Conservation (phyloP, 2,329 filamentous ascomycete species). For the Lojkania enalia region DNA sequence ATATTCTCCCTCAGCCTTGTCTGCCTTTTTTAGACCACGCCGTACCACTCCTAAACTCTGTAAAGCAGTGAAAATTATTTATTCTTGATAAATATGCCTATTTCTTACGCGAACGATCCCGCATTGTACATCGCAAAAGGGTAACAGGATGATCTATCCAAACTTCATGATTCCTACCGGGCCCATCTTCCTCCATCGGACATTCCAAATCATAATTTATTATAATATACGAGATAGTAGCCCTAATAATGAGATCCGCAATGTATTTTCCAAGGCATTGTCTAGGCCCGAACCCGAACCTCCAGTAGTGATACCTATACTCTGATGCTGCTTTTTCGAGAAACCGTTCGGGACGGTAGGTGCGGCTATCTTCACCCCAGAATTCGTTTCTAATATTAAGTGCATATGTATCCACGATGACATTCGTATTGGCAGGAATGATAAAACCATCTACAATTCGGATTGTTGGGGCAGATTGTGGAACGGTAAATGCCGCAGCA, state of each 20-base stretch:
- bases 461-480: slow-evolving; percentile 45
- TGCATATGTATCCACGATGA: slow-evolving; percentile 50
- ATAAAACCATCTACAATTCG: slow-evolving; percentile 23
- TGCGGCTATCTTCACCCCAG: slow-evolving; percentile 45
- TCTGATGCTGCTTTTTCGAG: slow-evolving; percentile 11
- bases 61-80: too few relatives aligned
- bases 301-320: slow-evolving; percentile 48
- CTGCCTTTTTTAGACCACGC: too few relatives aligned
- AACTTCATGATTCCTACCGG: too few relatives aligned
- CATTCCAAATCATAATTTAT: too few relatives aligned
- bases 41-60: too few relatives aligned
- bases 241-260: slow-evolving; percentile 38
- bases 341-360: slow-evolving; percentile 39
- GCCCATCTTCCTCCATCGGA: too few relatives aligned
- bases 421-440: slow-evolving; percentile 45
- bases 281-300: slow-evolving; percentile 52
- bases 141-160: too few relatives aligned
- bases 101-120: too few relatives aligned
- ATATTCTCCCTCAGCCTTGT: too few relatives aligned
- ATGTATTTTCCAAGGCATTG: slow-evolving; percentile 51
- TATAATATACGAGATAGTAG: too few relatives aligned
- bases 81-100: too few relatives aligned
- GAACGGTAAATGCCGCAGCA: slow-evolving; percentile 47
- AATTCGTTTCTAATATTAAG: slow-evolving; percentile 45
- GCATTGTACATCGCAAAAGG: too few relatives aligned